Percentiles rank a stretch among this genome's conserved stretches.
Conservation (phyloP, 805 yeast species). For the Ogataea corticis region DNA sequence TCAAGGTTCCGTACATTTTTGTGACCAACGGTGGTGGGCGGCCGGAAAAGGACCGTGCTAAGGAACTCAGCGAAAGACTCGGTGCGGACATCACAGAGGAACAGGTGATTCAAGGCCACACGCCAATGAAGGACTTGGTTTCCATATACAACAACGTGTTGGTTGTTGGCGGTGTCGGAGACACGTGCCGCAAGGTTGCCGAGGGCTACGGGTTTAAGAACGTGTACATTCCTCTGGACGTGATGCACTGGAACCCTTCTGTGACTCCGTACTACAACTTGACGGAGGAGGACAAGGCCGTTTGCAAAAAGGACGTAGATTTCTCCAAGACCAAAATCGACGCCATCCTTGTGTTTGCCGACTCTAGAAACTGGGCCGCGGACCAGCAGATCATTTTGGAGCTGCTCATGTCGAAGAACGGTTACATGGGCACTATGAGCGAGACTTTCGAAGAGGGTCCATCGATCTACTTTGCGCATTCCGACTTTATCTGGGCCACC, state of each 20-base stretch:
- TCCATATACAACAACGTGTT: slow-evolving; percentile 68
- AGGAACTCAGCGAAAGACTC: slow-evolving; percentile 64
- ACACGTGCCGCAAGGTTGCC: slow-evolving; percentile 81
- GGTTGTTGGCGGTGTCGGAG: slow-evolving; percentile 89
- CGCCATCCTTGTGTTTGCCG: slow-evolving; percentile 87
- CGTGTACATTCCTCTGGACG: slow-evolving; percentile 79
- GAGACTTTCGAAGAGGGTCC: slow-evolving; percentile 77
- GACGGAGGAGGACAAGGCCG: slow-evolving; percentile 65
- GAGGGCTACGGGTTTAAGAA: slow-evolving; percentile 79
- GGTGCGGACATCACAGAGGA: slow-evolving; percentile 62
- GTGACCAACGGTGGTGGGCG: slow-evolving; percentile 94
- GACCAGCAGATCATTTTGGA: slow-evolving; percentile 90
- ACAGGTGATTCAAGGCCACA: slow-evolving; percentile 90
- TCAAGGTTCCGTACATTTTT: slow-evolving; percentile 78
- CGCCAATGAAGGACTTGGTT: slow-evolving; percentile 86
- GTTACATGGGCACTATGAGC: slow-evolving; percentile 81
- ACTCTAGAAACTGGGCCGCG: slow-evolving; percentile 90
- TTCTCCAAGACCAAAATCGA: slow-evolving; percentile 69
- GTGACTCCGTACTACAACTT: slow-evolving; percentile 82
- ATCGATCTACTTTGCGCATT: slow-evolving; percentile 82
- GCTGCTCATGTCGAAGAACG: slow-evolving; percentile 69
- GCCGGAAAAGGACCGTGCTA: slow-evolving; percentile 72
- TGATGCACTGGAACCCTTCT: slow-evolving; percentile 83
- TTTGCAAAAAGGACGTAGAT: slow-evolving; percentile 58
- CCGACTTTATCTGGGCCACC: slow-evolving; percentile 93